Evolutionary conservation across 371 early-diverging fungal species (phyloP).

Genomic region (Parasitella parasitica): DNA sequence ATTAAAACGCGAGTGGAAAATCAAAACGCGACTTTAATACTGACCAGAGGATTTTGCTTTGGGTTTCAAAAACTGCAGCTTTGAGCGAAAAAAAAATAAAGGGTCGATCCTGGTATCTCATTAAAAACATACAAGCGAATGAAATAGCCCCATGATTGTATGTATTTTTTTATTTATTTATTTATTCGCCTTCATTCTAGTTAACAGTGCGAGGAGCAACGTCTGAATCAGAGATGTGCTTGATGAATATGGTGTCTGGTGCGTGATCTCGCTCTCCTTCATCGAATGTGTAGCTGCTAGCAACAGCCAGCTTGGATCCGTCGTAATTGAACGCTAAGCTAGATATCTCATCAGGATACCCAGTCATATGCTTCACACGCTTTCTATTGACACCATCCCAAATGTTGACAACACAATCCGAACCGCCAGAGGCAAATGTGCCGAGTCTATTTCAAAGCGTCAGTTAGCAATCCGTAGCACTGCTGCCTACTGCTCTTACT

Average conservation of each 20-base stretch:
- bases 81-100: too few species aligned
- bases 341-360: slow-evolving; percentile 84
- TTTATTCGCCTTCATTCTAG: background rate
- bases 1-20: background rate
- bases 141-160: too few species aligned
- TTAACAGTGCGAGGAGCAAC: slow-evolving; percentile 49
- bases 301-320: slow-evolving; percentile 83
- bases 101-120: too few species aligned
- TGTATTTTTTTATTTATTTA: too few species aligned
- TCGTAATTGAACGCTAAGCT: slow-evolving; percentile 79
- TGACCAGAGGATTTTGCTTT: background rate
- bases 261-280: slow-evolving; percentile 92
- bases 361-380: slow-evolving; percentile 76
- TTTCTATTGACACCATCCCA: slow-evolving; percentile 95
- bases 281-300: slow-evolving; percentile 91
- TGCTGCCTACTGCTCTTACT: slow-evolving; percentile 46
- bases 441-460: slow-evolving; percentile 55
- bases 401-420: slow-evolving; percentile 87
- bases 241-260: slow-evolving; percentile 79
- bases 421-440: slow-evolving; percentile 95
- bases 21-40: background rate
- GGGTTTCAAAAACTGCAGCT: background rate
- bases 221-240: slow-evolving; percentile 69
- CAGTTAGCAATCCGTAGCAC: background rate
- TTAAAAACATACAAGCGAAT: too few species aligned